These are phyloP conservation scores for Fusarium pseudocircinatum DNA, from an alignment of 2,329 filamentous ascomycete genomes.

Conservation along the genomic window DNA sequence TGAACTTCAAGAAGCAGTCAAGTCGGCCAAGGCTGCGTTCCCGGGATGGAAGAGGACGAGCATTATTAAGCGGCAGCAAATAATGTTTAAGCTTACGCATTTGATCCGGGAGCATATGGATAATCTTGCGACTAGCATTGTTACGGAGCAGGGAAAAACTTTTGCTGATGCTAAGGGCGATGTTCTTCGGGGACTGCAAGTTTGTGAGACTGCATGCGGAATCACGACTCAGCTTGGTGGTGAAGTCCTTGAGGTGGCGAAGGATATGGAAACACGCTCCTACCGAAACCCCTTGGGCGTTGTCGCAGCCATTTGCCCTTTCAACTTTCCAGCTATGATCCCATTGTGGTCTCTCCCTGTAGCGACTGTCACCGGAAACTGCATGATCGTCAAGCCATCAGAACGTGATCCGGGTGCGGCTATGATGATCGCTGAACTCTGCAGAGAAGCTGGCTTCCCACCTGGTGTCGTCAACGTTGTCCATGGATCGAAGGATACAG, in stretches of 20 bases:
- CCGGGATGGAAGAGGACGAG: constrained; percentile 73
- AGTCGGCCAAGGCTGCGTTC: constrained; percentile 76
- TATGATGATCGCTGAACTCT: constrained; percentile 82
- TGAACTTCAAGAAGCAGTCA: constrained; percentile 74
- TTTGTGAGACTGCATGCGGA: constrained; percentile 78
- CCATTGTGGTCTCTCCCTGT: constrained; percentile 84
- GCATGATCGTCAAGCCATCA: constrained; percentile 80
- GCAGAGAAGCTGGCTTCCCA: constrained; percentile 78
- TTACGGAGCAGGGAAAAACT: constrained; percentile 82
- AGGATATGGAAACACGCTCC: constrained; percentile 84
- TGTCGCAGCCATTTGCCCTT: constrained; percentile 81
- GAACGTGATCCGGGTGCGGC: constrained; percentile 81
- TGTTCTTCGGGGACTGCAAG: constrained; percentile 78
- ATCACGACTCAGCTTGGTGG: constrained; percentile 79
- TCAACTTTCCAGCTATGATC: constrained; percentile 89
- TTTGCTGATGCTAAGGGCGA: constrained; percentile 79
- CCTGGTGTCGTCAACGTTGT: constrained; percentile 80
- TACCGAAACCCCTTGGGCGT: constrained; percentile 80
- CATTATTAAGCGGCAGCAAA: constrained; percentile 74
- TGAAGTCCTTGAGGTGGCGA: constrained; percentile 80
- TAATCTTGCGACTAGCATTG: constrained; percentile 78
- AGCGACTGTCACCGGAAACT: constrained; percentile 81
- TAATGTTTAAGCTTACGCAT: constrained; percentile 80
- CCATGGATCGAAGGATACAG: constrained; percentile 77
- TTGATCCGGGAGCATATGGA: constrained; percentile 83